Base-by-base conservation (phyloP, 768 basidiomycete species). In the Phallus indusiatus region DNA sequence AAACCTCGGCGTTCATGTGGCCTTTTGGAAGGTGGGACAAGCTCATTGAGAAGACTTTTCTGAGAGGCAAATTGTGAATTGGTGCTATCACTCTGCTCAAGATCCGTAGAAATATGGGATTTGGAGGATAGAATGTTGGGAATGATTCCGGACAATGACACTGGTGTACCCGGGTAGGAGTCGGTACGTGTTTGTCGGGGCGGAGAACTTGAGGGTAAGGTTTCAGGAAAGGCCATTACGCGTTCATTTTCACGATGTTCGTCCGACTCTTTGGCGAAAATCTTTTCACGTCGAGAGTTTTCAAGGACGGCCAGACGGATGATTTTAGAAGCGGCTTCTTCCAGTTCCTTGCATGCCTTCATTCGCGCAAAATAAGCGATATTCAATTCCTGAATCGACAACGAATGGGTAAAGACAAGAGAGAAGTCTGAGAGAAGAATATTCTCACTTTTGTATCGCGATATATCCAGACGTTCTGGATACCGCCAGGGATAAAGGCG, bases 401-500 rank as follows among this genome's bases (percentile, higher is more conserved):
- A n/a, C n/a, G n/a, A n/a, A n/a, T n/a, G n/a, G n/a, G n/a, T n/a
- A n/a, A n/a, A n/a, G n/a, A n/a, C n/a, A n/a, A n/a, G n/a, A 57
- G 36, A 55, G 1, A 47, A 17, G 42, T 17, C 22, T 8, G 36
- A 16, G 8, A 63, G 17, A 61, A 34, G 10, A 47, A 61, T 21
- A 17, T 20, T 62, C 64, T n/a, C 1, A 63, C 63, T 57, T 65
- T 75, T 3, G 77, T 78, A 62, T 76, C 82, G 59, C 83, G 74
- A 62, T 83, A 82, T 49, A 88, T 70, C 86, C 86, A 90, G 37
- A 88, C 78, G 51, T 78, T 74, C 64, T 82, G 79, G 18, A 86
- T 77, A 0, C 86, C 86, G 14, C 86, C 86, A 1, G 86, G 86
- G 1, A 87, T 77, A 63, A 83, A 83, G 61, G 78, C 79, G 34